phyloP scores from a whole-genome alignment of 164 flowering plant species.

The Dillenia suffruticosa region DNA sequence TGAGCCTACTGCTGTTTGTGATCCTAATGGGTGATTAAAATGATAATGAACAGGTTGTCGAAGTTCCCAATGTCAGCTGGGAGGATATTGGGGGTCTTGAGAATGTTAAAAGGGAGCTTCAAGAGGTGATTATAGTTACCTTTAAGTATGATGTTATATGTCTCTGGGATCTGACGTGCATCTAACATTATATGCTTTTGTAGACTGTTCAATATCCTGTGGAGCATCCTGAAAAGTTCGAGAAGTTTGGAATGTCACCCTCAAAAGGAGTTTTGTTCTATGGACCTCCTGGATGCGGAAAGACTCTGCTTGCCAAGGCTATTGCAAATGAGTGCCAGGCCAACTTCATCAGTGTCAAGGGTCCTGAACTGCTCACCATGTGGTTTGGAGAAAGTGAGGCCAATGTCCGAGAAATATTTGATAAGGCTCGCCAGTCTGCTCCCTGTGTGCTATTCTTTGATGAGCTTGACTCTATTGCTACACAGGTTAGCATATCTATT shows the following conservation, averaged over 20 bases:
- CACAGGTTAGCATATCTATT: slow-evolving; percentile 47
- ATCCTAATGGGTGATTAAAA: no score
- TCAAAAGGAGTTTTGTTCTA: slow-evolving; percentile 91
- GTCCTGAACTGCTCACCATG: slow-evolving; percentile 90
- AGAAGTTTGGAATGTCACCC: slow-evolving; percentile 93
- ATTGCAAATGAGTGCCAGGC: slow-evolving; percentile 92
- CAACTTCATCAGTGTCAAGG: slow-evolving; percentile 84
- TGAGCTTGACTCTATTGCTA: slow-evolving; percentile 89
- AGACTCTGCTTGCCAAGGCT: slow-evolving; percentile 82
- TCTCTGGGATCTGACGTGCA: background rate
- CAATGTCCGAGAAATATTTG: slow-evolving; percentile 82
- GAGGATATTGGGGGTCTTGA: slow-evolving; percentile 86
- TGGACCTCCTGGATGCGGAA: slow-evolving; percentile 95
- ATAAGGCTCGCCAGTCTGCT: slow-evolving; percentile 88
- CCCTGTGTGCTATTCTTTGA: slow-evolving; percentile 90
- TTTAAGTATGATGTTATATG: background rate
- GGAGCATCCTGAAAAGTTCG: slow-evolving; percentile 92
- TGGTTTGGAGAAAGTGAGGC: slow-evolving; percentile 98
- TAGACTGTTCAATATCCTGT: slow-evolving; percentile 96
- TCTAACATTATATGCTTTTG: background rate
- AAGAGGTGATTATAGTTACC: slow-evolving; percentile 50
- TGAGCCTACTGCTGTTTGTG: no score
- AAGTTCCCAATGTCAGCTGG: slow-evolving; percentile 84
- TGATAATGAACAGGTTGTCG: slow-evolving; percentile 58
- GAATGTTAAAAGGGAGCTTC: slow-evolving; percentile 87